phyloP scores from a whole-genome alignment of 164 flowering plant species.

The Taxillus chinensis region DNA sequence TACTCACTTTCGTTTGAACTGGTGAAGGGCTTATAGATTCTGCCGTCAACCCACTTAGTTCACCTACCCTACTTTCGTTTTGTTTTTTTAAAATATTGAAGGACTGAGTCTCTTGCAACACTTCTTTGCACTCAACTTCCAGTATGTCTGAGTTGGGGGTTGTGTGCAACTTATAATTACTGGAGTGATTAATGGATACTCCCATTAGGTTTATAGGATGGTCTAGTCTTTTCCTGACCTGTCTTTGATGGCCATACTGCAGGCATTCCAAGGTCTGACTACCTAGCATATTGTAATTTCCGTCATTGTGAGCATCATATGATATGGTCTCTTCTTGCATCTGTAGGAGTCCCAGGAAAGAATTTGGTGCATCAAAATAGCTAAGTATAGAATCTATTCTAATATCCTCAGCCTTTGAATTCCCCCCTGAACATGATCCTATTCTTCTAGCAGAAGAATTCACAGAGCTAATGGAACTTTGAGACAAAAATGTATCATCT shows the following conservation, averaged over 20 bases:
- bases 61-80: constrained; percentile 7
- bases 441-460: constrained; percentile 21
- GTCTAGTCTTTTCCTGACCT: constrained; percentile 2
- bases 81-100: constrained; percentile 8
- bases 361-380: neutral
- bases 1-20: constrained; percentile 1
- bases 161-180: constrained; percentile 4
- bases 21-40: constrained; percentile 19
- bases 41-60: constrained; percentile 10
- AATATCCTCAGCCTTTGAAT: constrained; percentile 21
- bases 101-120: constrained; percentile 18
- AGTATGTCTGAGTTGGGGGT: constrained; percentile 9
- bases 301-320: constrained; percentile 10
- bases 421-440: constrained; percentile 20
- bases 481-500: constrained; percentile 26
- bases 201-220: constrained; percentile 7
- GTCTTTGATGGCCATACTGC: constrained; percentile 1
- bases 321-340: constrained; percentile 2
- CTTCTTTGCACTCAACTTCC: constrained; percentile 14
- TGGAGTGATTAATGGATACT: constrained; percentile 4
- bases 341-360: no score
- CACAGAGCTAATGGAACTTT: constrained; percentile 24
- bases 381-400: constrained; percentile 4
- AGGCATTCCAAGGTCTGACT: constrained; percentile 4
- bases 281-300: neutral